These are phyloP conservation scores for Cardamine chenopodiifolia DNA, from an alignment of 345 rosid species.

Conservation along the genomic window DNA sequence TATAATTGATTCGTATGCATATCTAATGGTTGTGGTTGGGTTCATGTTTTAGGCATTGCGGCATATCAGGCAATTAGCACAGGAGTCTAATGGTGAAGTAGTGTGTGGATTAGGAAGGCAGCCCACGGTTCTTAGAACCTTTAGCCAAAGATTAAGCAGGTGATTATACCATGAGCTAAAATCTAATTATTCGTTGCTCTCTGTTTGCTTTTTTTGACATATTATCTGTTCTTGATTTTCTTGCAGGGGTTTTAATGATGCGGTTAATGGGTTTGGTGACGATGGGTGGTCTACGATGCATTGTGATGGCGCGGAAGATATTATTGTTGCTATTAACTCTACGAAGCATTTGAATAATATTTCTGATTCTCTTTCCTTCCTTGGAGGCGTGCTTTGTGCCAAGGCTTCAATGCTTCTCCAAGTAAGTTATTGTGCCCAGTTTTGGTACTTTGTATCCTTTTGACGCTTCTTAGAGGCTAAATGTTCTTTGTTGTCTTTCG, in stretches of 20 bases:
- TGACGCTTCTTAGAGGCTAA: neutral
- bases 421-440: slow-evolving; percentile 46
- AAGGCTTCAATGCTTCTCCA: slow-evolving; percentile 99
- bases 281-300: slow-evolving; percentile 92
- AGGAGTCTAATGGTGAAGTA: slow-evolving; percentile 93
- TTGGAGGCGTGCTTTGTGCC: slow-evolving; percentile 98
- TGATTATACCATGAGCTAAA: slow-evolving; percentile 23
- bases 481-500: slow-evolving; percentile 25
- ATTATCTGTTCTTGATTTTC: slow-evolving; percentile 4
- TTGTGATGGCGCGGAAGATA: slow-evolving; percentile 92
- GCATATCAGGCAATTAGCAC: slow-evolving; percentile 84
- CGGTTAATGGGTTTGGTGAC: slow-evolving; percentile 88
- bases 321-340: slow-evolving; percentile 77
- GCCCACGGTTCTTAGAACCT: slow-evolving; percentile 91
- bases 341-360: slow-evolving; percentile 61
- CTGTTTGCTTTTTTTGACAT: neutral
- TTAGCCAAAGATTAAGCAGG: slow-evolving; percentile 98
- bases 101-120: slow-evolving; percentile 96
- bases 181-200: neutral
- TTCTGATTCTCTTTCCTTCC: slow-evolving; percentile 60
- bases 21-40: slow-evolving; percentile 30
- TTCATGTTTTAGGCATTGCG: slow-evolving; percentile 68
- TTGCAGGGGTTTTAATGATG: slow-evolving; percentile 90
- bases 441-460: neutral
- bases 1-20: neutral